phyloP scores from a whole-genome alignment of 208 protist genomes.

The Polymyxa betae region DNA sequence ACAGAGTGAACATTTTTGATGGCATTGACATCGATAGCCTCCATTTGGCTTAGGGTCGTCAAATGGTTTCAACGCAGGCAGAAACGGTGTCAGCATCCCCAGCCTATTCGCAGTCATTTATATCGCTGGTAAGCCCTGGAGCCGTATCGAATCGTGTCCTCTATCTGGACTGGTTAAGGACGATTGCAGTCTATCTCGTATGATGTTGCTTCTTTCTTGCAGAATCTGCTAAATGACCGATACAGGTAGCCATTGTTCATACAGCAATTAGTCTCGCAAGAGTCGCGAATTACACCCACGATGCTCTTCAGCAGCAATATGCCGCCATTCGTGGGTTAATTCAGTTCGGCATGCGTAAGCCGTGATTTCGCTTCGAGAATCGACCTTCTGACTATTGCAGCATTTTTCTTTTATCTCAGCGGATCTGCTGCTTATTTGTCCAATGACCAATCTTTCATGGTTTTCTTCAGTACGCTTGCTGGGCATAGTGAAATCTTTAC shows the following conservation, averaged over 20 bases:
- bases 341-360: slow-evolving; percentile 34
- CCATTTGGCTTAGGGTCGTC: too few species aligned
- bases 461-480: background rate
- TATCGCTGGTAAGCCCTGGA: too few species aligned
- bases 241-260: slow-evolving; percentile 3
- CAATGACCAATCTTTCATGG: background rate
- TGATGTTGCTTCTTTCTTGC: background rate
- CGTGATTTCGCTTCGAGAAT: background rate
- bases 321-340: background rate
- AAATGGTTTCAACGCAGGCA: too few species aligned
- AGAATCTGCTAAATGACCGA: background rate
- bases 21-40: too few species aligned
- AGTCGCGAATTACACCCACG: background rate
- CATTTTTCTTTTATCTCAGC: slow-evolving; percentile 45
- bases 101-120: too few species aligned
- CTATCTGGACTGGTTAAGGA: slow-evolving; percentile 46
- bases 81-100: too few species aligned
- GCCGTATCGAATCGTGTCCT: too few species aligned
- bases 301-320: background rate
- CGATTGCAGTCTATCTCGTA: slow-evolving; percentile 17
- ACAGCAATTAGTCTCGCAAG: background rate
- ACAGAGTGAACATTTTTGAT: too few species aligned
- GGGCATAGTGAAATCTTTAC: background rate
- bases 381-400: background rate
- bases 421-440: background rate